A percentile compares a stretch with the other conserved stretches of the same genome.
These are phyloP conservation scores for Metschnikowia santaceciliae DNA, from an alignment of 805 yeast species.

Conservation along the genomic window DNA sequence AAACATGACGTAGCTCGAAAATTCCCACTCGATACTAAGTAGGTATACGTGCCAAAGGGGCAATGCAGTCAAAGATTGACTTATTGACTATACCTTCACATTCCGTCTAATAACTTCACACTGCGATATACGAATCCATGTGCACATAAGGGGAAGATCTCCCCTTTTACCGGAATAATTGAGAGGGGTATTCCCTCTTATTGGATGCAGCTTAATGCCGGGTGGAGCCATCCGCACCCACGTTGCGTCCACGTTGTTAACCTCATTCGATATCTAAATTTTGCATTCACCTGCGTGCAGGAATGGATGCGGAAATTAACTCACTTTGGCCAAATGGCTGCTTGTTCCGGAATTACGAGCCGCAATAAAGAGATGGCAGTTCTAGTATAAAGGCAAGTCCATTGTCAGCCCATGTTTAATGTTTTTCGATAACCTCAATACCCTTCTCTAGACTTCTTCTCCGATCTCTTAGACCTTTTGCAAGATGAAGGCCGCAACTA, in stretches of 20 bases:
- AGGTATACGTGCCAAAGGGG: no score
- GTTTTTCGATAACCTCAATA: neutral
- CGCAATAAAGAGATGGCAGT: neutral
- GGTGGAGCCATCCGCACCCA: neutral
- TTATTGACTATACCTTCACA: no score
- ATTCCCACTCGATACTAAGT: no score
- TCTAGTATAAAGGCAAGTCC: neutral
- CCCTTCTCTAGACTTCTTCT: neutral
- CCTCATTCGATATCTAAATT: neutral
- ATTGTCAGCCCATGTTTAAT: no score
- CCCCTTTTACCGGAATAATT: neutral
- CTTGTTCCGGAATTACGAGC: neutral
- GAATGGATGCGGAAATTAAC: slow-evolving; percentile 3
- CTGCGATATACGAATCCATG: no score
- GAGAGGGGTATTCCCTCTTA: neutral
- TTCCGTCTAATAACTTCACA: no score
- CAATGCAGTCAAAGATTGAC: no score
- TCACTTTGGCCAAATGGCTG: neutral
- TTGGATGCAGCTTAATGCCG: neutral
- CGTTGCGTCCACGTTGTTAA: slow-evolving; percentile 3
- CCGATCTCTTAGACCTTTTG: neutral
- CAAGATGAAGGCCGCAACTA: slow-evolving; percentile 1
- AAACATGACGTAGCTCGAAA: no score
- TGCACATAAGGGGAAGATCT: no score
- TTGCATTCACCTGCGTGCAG: neutral